phyloP scores from a whole-genome alignment of 2,329 filamentous ascomycete genomes.

The Emmonsiellopsis sp. region DNA sequence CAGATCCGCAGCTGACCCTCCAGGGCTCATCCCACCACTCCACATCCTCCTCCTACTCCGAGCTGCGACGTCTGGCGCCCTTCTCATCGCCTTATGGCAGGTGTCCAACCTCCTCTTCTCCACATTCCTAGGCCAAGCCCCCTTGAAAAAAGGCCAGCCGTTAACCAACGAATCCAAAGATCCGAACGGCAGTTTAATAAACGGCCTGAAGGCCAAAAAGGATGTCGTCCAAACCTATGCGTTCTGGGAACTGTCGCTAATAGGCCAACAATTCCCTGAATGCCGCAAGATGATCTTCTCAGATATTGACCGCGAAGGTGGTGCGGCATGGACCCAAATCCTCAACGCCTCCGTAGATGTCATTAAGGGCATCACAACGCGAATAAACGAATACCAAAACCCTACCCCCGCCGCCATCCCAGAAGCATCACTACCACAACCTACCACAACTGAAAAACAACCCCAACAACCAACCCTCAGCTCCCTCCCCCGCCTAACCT shows the following conservation, averaged over 20 bases:
- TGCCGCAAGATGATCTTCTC: conserved; percentile 73
- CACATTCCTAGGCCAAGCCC: conserved; percentile 68
- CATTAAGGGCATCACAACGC: conserved; percentile 56
- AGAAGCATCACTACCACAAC: conserved; percentile 17
- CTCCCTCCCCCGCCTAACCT: conserved; percentile 41
- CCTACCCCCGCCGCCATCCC: conserved; percentile 20
- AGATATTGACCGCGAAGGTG: conserved; percentile 75
- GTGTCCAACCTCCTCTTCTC: conserved; percentile 68
- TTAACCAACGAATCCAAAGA: conserved; percentile 80
- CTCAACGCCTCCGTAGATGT: conserved; percentile 59
- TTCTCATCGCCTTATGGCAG: conserved; percentile 67
- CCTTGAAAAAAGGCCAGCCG: conserved; percentile 73
- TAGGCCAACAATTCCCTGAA: conserved; percentile 63
- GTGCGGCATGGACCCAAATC: conserved; percentile 73
- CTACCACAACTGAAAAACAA: conserved; percentile 34
- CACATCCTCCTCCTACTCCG: conserved; percentile 47
- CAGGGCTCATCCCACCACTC: conserved; percentile 45
- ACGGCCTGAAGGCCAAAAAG: conserved; percentile 75
- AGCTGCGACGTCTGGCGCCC: conserved; percentile 51
- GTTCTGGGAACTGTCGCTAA: conserved; percentile 80
- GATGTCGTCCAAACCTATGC: conserved; percentile 70
- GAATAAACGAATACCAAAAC: conserved; percentile 55
- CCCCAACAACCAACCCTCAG: conserved; percentile 21
- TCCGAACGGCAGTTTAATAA: conserved; percentile 80
- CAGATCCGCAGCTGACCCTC: conserved; percentile 54